These are phyloP conservation scores for Linum trigynum DNA, from an alignment of 345 rosid species.

Conservation along the genomic window DNA sequence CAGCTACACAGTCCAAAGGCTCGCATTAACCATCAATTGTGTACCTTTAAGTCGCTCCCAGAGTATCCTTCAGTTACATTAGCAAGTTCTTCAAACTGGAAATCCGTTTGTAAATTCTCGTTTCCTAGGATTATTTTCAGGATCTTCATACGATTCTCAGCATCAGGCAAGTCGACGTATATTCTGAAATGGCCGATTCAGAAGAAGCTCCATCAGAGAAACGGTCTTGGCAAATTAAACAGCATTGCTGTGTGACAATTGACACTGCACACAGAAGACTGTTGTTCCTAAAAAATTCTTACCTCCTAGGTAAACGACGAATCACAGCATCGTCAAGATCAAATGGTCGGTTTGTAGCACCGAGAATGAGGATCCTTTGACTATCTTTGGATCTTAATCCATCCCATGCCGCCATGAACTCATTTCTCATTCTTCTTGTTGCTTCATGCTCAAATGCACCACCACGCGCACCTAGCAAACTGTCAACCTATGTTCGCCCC, in stretches of 20 bases:
- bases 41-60: conserved; percentile 98
- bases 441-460: conserved; percentile 93
- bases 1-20: conserved; percentile 5
- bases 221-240: background rate
- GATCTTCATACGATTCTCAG: conserved; percentile 78
- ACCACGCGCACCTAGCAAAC: conserved; percentile 97
- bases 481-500: conserved; percentile 53
- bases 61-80: conserved; percentile 88
- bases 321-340: conserved; percentile 99
- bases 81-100: conserved; percentile 64
- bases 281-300: conserved; percentile 8
- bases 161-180: conserved; percentile 93
- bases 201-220: conserved; percentile 14
- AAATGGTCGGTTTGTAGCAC: conserved; percentile 97
- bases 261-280: background rate
- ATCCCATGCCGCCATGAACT: conserved; percentile 99
- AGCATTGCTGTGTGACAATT: background rate
- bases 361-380: conserved; percentile 91
- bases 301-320: conserved; percentile 97
- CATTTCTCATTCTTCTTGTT: conserved; percentile 97
- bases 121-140: conserved; percentile 60
- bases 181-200: conserved; percentile 38
- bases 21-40: background rate
- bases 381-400: conserved; percentile 92
- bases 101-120: conserved; percentile 55